Conservation (phyloP, 2,329 filamentous ascomycete genomes). For the Lasiodiplodia sp. region DNA sequence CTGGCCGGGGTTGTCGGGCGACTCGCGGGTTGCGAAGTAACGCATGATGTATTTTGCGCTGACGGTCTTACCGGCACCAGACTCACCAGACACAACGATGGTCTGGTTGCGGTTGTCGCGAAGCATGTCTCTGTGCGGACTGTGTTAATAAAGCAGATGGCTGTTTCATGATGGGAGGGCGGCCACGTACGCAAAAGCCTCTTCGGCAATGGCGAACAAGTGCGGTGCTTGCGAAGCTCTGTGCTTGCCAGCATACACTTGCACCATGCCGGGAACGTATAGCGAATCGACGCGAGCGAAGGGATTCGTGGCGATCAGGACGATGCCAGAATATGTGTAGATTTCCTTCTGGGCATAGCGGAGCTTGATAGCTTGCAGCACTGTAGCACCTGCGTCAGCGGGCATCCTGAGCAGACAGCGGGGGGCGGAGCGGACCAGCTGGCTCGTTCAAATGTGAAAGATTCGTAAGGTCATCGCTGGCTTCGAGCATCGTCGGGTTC, state of each 20-base stretch:
- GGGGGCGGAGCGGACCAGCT: slow-evolving; percentile 70
- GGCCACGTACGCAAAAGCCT: slow-evolving; percentile 85
- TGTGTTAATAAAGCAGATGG: slow-evolving; percentile 7
- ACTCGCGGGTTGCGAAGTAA: slow-evolving; percentile 97
- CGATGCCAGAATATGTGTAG: slow-evolving; percentile 99
- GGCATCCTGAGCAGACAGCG: slow-evolving; percentile 24
- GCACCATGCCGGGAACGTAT: slow-evolving; percentile 99
- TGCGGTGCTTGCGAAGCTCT: slow-evolving; percentile 96
- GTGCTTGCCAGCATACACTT: slow-evolving; percentile 97
- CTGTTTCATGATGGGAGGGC: not conserved
- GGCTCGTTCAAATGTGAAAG: slow-evolving; percentile 98
- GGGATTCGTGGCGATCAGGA: slow-evolving; percentile 97
- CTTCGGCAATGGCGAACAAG: slow-evolving; percentile 97
- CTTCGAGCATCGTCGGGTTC: slow-evolving; percentile 98
- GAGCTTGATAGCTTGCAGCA: slow-evolving; percentile 95
- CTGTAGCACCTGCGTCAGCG: slow-evolving; percentile 58
- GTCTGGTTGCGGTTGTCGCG: slow-evolving; percentile 96
- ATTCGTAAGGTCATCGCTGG: slow-evolving; percentile 97
- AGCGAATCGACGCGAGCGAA: slow-evolving; percentile 97
- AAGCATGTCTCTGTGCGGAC: slow-evolving; percentile 82
- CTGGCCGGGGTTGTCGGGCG: slow-evolving; percentile 83
- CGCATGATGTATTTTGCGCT: slow-evolving; percentile 99
- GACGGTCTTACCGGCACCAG: slow-evolving; percentile 97
- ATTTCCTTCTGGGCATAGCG: slow-evolving; percentile 99
- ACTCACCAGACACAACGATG: slow-evolving; percentile 98